Evolutionary conservation across 352 stramenopile genomes (phyloP).

Genomic region (Nothophytophthora sp.): DNA sequence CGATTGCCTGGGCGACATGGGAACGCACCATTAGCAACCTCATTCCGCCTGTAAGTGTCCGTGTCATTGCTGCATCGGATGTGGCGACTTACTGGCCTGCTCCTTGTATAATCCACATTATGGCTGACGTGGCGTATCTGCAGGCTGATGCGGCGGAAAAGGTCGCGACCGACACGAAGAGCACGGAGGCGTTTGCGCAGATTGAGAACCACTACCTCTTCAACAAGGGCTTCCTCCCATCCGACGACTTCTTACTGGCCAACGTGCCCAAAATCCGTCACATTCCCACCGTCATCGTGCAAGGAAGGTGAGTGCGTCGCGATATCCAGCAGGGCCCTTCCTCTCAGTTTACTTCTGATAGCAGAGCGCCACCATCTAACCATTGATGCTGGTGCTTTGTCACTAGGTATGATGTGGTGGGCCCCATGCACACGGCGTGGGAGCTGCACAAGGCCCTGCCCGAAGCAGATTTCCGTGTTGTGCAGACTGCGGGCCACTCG

Average conservation of each 20-base stretch:
- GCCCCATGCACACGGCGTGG: constrained; percentile 85
- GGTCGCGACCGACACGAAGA: constrained; percentile 78
- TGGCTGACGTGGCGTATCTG: background rate
- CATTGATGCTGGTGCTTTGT: background rate
- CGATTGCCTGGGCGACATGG: constrained; percentile 91
- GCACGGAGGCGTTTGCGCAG: constrained; percentile 89
- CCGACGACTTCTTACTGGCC: constrained; percentile 86
- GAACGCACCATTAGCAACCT: constrained; percentile 90
- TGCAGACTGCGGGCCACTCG: constrained; percentile 58
- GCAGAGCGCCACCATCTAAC: no score
- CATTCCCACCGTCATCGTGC: constrained; percentile 92
- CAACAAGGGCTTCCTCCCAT: constrained; percentile 90
- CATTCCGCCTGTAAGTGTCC: constrained; percentile 52
- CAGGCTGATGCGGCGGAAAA: constrained; percentile 62
- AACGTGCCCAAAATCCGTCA: constrained; percentile 91
- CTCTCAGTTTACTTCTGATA: no score
- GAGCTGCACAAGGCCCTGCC: constrained; percentile 69
- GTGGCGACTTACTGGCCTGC: constrained; percentile 42
- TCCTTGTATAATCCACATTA: background rate
- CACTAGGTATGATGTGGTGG: constrained; percentile 88
- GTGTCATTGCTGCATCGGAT: constrained; percentile 75
- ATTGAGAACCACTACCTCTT: constrained; percentile 95
- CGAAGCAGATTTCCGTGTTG: constrained; percentile 48
- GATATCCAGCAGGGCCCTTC: no score
- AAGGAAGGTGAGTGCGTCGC: constrained; percentile 84